Evolutionary conservation across 208 protist species (phyloP), one percentile per base, ranked within the genome.

Genomic region (Acanthamoeba royreba): DNA sequence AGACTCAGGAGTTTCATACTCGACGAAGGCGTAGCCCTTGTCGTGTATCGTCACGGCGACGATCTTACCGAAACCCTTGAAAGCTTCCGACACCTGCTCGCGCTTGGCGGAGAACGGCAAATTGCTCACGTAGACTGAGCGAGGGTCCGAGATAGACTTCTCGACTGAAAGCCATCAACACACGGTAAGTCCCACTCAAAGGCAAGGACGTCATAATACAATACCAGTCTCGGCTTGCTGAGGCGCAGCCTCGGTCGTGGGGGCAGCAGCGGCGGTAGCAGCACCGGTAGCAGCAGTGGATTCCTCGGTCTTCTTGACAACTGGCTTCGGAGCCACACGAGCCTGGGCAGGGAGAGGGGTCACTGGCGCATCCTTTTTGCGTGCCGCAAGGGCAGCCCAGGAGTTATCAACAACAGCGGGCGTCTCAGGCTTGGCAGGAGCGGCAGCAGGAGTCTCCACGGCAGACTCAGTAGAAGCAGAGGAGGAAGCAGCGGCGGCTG

Each of bases 61-160:
- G 77, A 86, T 86, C 40, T 47, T 86, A 45, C 77, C 77, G 40
- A 86, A 86, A 28, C 77, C 77, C 46, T 55, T 9, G 77, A 86
- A 86, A n/a, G 46, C 45, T 11, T 86, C 77, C 11, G 43, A 22
- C 45, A 86, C 46, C 77, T 86, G 77, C 25, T 3, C 40, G 11
- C 33, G 40, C 46, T 47, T 86, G 43, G 45, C 40, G 46, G 77
- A 17, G 77, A 86, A 86, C 25, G 77, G 77, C 35, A 86, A 33
- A 28, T 86, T 86, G 45, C 46, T 47, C 13, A 86, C 77, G 46
- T 86, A 86, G 77, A 86, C 31, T 28, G 77, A 86, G 43, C 31
- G 5, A 2, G 77, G 77, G 46, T 58, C 45, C 17, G 77, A 25
- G 43, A 38, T 5, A 11, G 3, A 3, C 63, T 77, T 28, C 63